Base-by-base conservation (phyloP, 208 protist genomes). In the Balamuthia mandrillaris region DNA sequence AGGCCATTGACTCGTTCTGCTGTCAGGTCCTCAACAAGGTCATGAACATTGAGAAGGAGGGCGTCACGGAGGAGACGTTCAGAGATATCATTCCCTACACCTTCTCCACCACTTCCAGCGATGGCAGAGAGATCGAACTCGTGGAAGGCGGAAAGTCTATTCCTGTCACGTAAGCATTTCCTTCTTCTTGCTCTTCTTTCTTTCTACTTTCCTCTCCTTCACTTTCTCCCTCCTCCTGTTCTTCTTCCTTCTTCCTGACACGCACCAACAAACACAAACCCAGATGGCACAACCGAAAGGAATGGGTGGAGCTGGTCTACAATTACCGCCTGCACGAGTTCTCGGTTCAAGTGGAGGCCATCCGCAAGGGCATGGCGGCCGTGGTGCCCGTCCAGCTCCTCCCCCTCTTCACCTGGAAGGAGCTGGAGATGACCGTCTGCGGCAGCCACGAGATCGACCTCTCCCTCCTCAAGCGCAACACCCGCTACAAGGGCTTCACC, bases 391-490 rank as follows among this genome's bases (percentile, higher is more conserved):
- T 54, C 27, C 24, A 78, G 14, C 16, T 91, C 31, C 54, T 91
- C 18, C 37, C 45, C 1, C 18, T 90, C 2, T 86, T 91, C 33
- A 91, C 86, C 3, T 87, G 84, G 81, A 37, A 63, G 10, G 88
- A 91, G 54, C 72, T 91, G 63, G 88, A 90, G 78, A 49, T 78
- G 27, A 18, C 45, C 16, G 87, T 91, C 27, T 91, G 89, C 56
- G 89, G 89, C 3, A 79, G 77, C 41, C n/a, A 29, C 27, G 27
- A 84, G 41, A 72, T 91, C 16, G 88, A 91, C 72, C 24, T 91
- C 3, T 24, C 47, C 33, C 52, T 89, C 27, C 52, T 90, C 7
- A 37, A 52, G 7, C 18, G 70, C n/a, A 68, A 88, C 72, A 89
- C 86, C 21, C 27, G 78, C 42, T 90, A 84, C 56, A 33, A 84